Evolutionary conservation across 148 eudicot species (phyloP).

Genomic region (Heliosperma pusillum): DNA sequence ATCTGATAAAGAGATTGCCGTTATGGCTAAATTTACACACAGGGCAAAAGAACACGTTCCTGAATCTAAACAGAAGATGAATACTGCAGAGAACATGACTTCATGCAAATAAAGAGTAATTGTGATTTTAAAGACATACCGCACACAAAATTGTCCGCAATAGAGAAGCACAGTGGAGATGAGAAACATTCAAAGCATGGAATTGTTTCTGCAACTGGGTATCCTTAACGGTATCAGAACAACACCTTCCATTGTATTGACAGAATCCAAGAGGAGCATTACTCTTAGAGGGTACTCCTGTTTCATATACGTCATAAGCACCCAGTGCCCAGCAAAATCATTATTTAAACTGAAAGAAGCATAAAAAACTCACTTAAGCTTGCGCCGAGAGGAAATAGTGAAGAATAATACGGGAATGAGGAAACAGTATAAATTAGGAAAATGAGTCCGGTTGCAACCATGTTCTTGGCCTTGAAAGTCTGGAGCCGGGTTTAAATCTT

Average conservation of each 20-base stretch:
- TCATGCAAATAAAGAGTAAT: no score
- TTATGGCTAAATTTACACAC: no score
- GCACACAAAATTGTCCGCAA: slow-evolving; percentile 70
- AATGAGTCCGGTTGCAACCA: slow-evolving; percentile 16
- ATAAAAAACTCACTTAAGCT: slow-evolving; percentile 30
- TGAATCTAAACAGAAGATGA: background rate
- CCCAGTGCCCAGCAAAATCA: background rate
- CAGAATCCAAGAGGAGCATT: slow-evolving; percentile 51
- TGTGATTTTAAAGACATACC: slow-evolving; percentile 33
- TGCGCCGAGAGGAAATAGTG: slow-evolving; percentile 27
- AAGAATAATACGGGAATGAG: slow-evolving; percentile 16
- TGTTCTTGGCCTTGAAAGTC: background rate
- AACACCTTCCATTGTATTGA: slow-evolving; percentile 54
- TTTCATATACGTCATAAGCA: background rate
- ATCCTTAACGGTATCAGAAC: slow-evolving; percentile 66
- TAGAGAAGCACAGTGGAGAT: slow-evolving; percentile 57
- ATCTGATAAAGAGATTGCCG: background rate
- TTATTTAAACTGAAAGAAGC: background rate
- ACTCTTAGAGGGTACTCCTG: slow-evolving; percentile 50
- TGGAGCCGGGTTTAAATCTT: background rate
- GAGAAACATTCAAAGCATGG: slow-evolving; percentile 60
- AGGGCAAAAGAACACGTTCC: background rate
- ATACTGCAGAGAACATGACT: background rate
- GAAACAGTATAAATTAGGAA: slow-evolving; percentile 21
- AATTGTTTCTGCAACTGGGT: slow-evolving; percentile 52